Percentiles rank a stretch among this genome's conserved stretches.
These are phyloP conservation scores for Cladophialophora yegresii DNA, from an alignment of 2,329 filamentous ascomycete species.

Conservation along the genomic window DNA sequence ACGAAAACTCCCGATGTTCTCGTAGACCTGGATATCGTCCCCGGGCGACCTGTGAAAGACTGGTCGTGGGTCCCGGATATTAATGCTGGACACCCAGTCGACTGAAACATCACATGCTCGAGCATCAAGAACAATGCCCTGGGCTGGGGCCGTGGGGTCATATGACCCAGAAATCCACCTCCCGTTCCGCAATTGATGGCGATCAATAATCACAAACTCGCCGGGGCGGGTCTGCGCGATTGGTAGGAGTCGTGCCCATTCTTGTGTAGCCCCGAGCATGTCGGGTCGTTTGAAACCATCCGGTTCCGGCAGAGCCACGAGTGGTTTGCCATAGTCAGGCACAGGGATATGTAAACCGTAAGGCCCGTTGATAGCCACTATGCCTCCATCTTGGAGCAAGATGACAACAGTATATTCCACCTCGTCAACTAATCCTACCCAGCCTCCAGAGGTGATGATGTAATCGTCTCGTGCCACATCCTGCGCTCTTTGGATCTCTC, in stretches of 20 bases:
- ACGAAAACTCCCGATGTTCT: slow-evolving; percentile 34
- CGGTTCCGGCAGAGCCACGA: slow-evolving; percentile 34
- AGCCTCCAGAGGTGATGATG: slow-evolving; percentile 57
- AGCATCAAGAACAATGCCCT: slow-evolving; percentile 57
- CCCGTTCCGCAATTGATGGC: slow-evolving; percentile 54
- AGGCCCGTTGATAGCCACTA: slow-evolving; percentile 56
- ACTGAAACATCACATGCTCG: slow-evolving; percentile 51
- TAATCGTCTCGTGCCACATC: slow-evolving; percentile 55
- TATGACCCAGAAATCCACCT: slow-evolving; percentile 57
- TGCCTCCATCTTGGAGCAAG: slow-evolving; percentile 54
- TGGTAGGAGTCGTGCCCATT: slow-evolving; percentile 28
- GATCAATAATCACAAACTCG: slow-evolving; percentile 55
- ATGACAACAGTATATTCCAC: slow-evolving; percentile 55
- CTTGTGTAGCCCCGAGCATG: slow-evolving; percentile 22
- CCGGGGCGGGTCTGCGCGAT: slow-evolving; percentile 35
- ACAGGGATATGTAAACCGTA: slow-evolving; percentile 47
- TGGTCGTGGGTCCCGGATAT: neutral
- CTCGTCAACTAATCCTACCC: slow-evolving; percentile 57
- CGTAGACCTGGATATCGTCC: slow-evolving; percentile 27
- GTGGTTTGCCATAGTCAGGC: slow-evolving; percentile 33
- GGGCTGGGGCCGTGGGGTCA: slow-evolving; percentile 49
- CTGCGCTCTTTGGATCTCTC: slow-evolving; percentile 51
- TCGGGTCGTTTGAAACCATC: slow-evolving; percentile 26
- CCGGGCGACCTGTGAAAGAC: slow-evolving; percentile 19
- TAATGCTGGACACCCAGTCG: slow-evolving; percentile 55